Evolutionary conservation across 257 asterid species (phyloP).

Genomic region (Solanum bukasovii): DNA sequence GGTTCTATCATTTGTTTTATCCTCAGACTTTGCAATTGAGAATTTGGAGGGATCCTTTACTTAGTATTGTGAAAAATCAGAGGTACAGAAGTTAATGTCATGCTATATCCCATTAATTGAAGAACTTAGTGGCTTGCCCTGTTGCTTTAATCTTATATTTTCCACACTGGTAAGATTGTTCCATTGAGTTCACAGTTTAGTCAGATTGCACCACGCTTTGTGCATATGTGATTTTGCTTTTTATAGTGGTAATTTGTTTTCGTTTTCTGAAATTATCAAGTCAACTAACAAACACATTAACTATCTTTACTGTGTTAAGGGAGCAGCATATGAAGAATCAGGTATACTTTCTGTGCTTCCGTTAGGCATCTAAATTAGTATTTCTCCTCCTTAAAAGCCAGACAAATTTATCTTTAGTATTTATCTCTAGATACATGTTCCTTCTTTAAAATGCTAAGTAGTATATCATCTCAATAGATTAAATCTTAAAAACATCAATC

Average conservation of each 20-base stretch:
- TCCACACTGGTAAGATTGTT: background rate
- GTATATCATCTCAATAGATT: background rate
- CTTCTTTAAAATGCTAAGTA: background rate
- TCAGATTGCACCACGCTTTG: background rate
- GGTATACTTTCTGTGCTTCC: background rate
- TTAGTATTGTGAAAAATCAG: conserved; percentile 39
- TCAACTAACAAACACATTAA: background rate
- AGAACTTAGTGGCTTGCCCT: conserved; percentile 10
- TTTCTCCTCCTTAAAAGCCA: background rate
- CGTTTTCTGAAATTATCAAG: background rate
- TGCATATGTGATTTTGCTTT: background rate
- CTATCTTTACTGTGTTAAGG: background rate
- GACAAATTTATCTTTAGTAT: background rate
- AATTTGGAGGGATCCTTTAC: conserved; percentile 43
- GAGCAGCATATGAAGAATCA: background rate
- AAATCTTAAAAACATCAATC: background rate
- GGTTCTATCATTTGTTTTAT: conserved; percentile 35
- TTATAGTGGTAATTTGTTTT: background rate
- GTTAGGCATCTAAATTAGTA: background rate
- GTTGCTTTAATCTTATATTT: conserved; percentile 11
- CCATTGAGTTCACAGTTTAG: background rate
- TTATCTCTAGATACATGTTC: background rate
- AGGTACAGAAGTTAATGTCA: conserved; percentile 44
- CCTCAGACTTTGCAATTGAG: conserved; percentile 56
- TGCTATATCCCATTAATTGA: conserved; percentile 14